Evolutionary conservation across 331 rosid species (phyloP).

Genomic region (Acacia concinna): DNA sequence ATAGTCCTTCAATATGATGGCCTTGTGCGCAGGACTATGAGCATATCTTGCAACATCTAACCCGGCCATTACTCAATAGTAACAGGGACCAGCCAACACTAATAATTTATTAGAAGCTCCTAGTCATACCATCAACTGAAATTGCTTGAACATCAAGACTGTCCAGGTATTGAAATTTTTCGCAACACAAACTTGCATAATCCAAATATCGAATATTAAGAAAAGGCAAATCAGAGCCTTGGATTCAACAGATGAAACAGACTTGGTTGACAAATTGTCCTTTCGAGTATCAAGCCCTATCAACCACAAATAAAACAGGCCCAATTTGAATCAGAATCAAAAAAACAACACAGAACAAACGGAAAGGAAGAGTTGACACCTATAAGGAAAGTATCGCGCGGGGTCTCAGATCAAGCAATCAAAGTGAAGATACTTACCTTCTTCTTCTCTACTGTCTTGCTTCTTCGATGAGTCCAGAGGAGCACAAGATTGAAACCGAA

Average conservation of each 20-base stretch:
- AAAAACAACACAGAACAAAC: constrained; percentile 41
- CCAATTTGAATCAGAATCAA: constrained; percentile 42
- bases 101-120: constrained; percentile 38
- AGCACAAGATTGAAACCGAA: constrained; percentile 47
- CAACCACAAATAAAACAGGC: constrained; percentile 34
- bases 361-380: constrained; percentile 25
- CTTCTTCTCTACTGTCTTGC: constrained; percentile 46
- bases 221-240: constrained; percentile 15
- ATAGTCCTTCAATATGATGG: constrained; percentile 74
- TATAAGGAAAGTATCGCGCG: constrained; percentile 45
- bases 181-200: constrained; percentile 21
- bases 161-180: constrained; percentile 23
- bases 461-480: constrained; percentile 43
- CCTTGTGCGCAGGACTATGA: constrained; percentile 93
- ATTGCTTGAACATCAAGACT: constrained; percentile 4
- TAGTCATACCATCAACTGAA: constrained; percentile 38
- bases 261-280: constrained; percentile 39
- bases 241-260: constrained; percentile 40
- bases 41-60: constrained; percentile 66
- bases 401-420: constrained; percentile 54
- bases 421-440: constrained; percentile 59
- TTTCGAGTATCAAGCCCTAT: constrained; percentile 41
- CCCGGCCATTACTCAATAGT: constrained; percentile 74
- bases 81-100: constrained; percentile 43
- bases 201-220: constrained; percentile 27